phyloP scores from a whole-genome alignment of 1,139 yeast species.

The Sporopachydermia cereana region DNA sequence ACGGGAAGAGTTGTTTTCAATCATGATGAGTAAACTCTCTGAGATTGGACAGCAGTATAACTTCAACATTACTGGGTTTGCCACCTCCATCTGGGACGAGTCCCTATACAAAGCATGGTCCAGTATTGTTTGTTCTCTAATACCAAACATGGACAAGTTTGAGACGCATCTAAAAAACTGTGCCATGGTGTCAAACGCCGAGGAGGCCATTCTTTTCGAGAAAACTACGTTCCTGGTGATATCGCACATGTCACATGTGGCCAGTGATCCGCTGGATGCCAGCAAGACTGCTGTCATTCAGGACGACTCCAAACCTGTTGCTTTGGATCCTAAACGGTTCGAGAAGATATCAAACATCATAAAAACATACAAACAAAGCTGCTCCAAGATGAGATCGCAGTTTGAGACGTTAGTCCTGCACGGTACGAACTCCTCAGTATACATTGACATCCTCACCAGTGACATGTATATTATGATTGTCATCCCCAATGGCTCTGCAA shows the following conservation, averaged over 20 bases:
- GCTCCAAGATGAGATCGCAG: constrained; percentile 76
- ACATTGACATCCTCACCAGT: constrained; percentile 58
- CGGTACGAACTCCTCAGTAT: constrained; percentile 60
- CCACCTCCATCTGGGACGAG: constrained; percentile 98
- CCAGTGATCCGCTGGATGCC: constrained; percentile 12
- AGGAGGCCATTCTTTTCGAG: constrained; percentile 85
- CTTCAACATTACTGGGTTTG: constrained; percentile 75
- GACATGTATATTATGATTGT: constrained; percentile 73
- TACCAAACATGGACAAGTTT: constrained; percentile 80
- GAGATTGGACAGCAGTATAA: constrained; percentile 70
- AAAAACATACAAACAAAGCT: constrained; percentile 89
- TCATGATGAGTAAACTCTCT: constrained; percentile 75
- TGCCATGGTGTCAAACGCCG: constrained; percentile 69
- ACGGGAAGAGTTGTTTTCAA: constrained; percentile 68
- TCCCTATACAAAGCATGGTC: constrained; percentile 96
- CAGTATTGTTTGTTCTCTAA: constrained; percentile 83
- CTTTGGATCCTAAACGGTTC: constrained; percentile 77
- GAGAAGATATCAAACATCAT: constrained; percentile 90
- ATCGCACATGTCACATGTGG: constrained; percentile 33
- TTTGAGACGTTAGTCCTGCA: constrained; percentile 68
- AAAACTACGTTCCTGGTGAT: constrained; percentile 89
- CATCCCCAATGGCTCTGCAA: constrained; percentile 24
- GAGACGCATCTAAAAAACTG: constrained; percentile 67
- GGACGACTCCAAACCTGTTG: neutral
- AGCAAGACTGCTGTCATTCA: constrained; percentile 10